These are phyloP conservation scores for Tetrahymena thermophila DNA, from an alignment of 73 alveolate species.

Conservation along the genomic window DNA sequence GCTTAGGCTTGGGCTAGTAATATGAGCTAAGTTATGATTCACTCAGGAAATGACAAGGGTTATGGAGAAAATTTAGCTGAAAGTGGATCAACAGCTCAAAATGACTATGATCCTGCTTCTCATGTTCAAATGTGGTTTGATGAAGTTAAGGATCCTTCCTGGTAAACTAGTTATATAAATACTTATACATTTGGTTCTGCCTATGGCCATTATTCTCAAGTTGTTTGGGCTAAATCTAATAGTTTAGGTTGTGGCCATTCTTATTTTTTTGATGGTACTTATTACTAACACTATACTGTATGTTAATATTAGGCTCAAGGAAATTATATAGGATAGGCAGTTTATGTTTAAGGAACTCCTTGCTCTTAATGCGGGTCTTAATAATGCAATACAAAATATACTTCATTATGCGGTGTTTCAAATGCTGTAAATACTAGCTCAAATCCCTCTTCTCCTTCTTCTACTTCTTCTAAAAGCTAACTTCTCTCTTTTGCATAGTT, in stretches of 20 bases:
- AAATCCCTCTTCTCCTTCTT: too few species aligned
- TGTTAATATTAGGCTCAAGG: not conserved
- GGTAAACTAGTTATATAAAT: not conserved
- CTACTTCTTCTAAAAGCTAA: too few species aligned
- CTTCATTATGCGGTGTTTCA: not conserved
- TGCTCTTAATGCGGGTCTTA: not conserved
- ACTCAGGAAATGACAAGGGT: not conserved
- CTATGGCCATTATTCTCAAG: not conserved
- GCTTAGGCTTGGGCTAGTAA: not conserved
- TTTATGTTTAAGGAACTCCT: not conserved
- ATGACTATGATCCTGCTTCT: not conserved
- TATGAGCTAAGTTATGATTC: not conserved
- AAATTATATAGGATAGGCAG: not conserved
- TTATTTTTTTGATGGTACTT: not conserved
- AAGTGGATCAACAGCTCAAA: not conserved
- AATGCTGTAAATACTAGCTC: not conserved
- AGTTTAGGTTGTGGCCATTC: not conserved
- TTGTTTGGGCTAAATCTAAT: not conserved
- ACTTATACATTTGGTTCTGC: not conserved
- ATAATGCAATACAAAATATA: not conserved
- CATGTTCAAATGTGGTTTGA: not conserved
- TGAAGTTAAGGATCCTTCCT: not conserved
- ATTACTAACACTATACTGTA: not conserved
- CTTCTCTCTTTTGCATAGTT: too few species aligned
- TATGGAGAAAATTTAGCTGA: not conserved